These are phyloP conservation scores for Eucalyptus sideroxylon DNA, from an alignment of 345 rosid genomes.

Conservation along the genomic window DNA sequence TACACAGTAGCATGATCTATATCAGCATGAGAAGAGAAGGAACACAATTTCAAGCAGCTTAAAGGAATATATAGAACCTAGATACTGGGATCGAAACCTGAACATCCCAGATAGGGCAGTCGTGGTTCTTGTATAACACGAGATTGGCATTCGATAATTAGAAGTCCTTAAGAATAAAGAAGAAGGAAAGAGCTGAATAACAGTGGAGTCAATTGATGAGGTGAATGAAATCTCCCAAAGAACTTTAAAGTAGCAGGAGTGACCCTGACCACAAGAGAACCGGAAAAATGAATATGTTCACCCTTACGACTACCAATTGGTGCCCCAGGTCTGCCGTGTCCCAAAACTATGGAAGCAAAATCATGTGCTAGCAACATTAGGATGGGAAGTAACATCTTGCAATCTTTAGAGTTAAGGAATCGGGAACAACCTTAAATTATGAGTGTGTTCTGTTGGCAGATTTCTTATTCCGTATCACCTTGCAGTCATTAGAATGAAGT, in stretches of 20 bases:
- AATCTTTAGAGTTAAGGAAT: neutral
- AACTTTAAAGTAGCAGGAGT: no score
- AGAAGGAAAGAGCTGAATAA: neutral
- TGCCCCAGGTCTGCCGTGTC: no score
- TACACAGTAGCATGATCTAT: neutral
- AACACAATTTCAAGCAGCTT: neutral
- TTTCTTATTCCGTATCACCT: neutral
- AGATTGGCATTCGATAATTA: slow-evolving; percentile 64
- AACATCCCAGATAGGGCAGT: slow-evolving; percentile 93
- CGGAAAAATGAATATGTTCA: no score
- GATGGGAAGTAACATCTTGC: neutral
- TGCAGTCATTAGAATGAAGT: neutral
- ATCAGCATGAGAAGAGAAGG: neutral
- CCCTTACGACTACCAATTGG: no score
- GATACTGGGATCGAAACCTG: slow-evolving; percentile 30
- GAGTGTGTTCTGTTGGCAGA: slow-evolving; percentile 32
- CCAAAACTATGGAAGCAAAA: neutral
- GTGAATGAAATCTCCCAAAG: no score
- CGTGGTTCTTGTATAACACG: slow-evolving; percentile 92
- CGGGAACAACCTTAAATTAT: slow-evolving; percentile 50
- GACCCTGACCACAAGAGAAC: no score
- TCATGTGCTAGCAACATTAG: slow-evolving; percentile 1
- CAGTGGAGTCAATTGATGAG: no score
- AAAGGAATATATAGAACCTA: neutral
- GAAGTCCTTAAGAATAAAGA: neutral